Evolutionary conservation across 495 filamentous ascomycete genomes (phyloP), one percentile per base, ranked within the genome.

Genomic region (Sabuloglossum arenarium): DNA sequence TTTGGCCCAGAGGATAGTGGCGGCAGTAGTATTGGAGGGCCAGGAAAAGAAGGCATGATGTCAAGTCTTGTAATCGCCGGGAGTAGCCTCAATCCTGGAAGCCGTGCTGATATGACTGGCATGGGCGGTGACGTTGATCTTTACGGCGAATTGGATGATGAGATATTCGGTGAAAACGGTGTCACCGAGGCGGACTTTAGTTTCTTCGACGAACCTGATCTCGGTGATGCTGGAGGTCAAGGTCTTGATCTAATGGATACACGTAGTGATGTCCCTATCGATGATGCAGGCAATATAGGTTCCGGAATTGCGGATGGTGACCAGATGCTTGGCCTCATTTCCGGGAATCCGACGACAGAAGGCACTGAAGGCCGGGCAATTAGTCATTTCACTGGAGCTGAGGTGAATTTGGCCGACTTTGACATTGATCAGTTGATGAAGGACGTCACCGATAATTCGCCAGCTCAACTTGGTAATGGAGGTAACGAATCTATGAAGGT

Each of bases 181-280:
- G 78, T 94, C 21, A 89, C 86, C 1, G 88, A 95, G 57, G 82
- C 80, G 2, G 88, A 95, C 64, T 94, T 94, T 67, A 90, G 78
- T 66, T 94, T 93, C 63, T 94, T 95, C 57, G 86, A 94, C 63
- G 78, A 81, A 45, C 75, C 73, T 5, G 73, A 68, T 50, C 64
- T 74, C 23, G 71, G 69, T 9, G 66, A 21, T 16, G 19, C 24
- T 49, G 47, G 32, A 25, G 19, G 42, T 30, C 50, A 61, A 54
- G 50, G 25, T 19, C 6, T 23, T 50, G 37, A 21, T 23, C 29
- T 45, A 43, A 43, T 43, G 39, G 39, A 43, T 53, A 16, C 42
- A 28, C 24, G 27, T 53, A 11, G 16, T 50, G 46, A 32, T 0
- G 21, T n/a, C n/a, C 8, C 19, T 29, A 51, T 59, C 56, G 57